Evolutionary conservation across 2,329 filamentous ascomycete genomes (phyloP).

Genomic region (Monascus ruber): DNA sequence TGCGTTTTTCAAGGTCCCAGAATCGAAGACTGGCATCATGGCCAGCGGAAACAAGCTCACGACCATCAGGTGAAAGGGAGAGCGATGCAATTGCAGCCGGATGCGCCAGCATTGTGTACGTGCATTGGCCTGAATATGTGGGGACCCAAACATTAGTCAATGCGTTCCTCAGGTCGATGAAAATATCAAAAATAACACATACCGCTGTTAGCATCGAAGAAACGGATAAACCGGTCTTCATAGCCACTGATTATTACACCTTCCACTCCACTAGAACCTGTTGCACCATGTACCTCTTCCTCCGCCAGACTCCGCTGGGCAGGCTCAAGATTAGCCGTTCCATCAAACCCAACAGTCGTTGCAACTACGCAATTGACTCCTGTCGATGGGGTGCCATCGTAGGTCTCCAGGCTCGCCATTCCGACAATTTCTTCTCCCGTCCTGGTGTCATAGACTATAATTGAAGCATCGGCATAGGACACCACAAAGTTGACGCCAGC

Average conservation of each 20-base stretch:
- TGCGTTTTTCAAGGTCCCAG: constrained; percentile 93
- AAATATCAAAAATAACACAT: constrained; percentile 34
- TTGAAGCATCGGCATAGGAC: constrained; percentile 78
- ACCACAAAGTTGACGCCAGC: constrained; percentile 85
- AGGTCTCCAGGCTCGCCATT: constrained; percentile 92
- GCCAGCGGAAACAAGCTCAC: constrained; percentile 87
- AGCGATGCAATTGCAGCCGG: constrained; percentile 85
- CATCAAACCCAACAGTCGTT: constrained; percentile 70
- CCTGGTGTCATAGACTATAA: constrained; percentile 83
- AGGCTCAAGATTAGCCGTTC: constrained; percentile 45
- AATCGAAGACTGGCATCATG: constrained; percentile 93
- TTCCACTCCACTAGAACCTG: constrained; percentile 71
- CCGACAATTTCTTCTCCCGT: constrained; percentile 82
- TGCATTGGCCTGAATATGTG: constrained; percentile 70
- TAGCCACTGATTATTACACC: constrained; percentile 93
- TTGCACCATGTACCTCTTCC: constrained; percentile 69
- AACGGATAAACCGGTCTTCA: constrained; percentile 89
- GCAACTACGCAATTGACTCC: constrained; percentile 86
- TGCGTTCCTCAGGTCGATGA: background rate
- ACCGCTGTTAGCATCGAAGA: constrained; percentile 99
- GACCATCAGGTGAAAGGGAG: constrained; percentile 82
- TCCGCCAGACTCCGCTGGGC: constrained; percentile 52
- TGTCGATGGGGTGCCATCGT: constrained; percentile 71
- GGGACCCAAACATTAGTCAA: constrained; percentile 8
- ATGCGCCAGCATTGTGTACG: constrained; percentile 96